Evolutionary conservation across 1,284 basidiomycete species (phyloP), one percentile per base, ranked within the genome.

Genomic region (Takashimella tepidaria): DNA sequence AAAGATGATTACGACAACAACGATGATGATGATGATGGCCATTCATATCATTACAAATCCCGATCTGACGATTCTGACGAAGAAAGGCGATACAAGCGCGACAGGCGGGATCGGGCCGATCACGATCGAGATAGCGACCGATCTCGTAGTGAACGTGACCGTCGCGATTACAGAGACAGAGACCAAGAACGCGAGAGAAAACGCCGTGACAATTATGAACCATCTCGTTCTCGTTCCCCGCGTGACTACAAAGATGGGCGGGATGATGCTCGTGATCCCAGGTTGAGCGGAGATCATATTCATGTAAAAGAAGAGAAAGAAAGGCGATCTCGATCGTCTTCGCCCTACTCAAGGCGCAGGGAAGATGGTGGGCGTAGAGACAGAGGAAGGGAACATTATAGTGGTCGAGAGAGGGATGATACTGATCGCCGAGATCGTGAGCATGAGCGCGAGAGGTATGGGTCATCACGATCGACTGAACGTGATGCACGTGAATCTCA

Each of bases 161-260:
- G 49, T 21, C 13, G 49, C 26, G 46, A 40, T 13, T 65, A 68
- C 40, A 48, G 56, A 26, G 52, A 59, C 48, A 47, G 54, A 19
- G 22, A 26, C 19, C 46, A 50, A 13, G 47, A 50, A 22, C 42
- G 26, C 22, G 45, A 42, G 24, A n/a, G 44, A 26, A 13, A 43
- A 12, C 26, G 56, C 49, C 66, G 65, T 50, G 68, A 69, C 44
- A 67, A 63, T 27, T 73, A 70, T 13, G 55, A 57, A 27, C n/a
- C n/a, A n/a, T 48, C 56, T n/a, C 24, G 47, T 10, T 57, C 55
- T 22, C 47, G 46, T 24, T 49, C 56, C 20, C 72, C 66, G 19
- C 24, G 50, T 25, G 50, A 51, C 44, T 8, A 24, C 22, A 5
- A 45, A 46, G 31, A 47, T 23, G n/a, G 45, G 27, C n/a, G 16